A percentile compares a stretch with the other conserved stretches of the same genome.
These are phyloP conservation scores for Russula olivacea DNA, from an alignment of 768 basidiomycete genomes.

Conservation along the genomic window DNA sequence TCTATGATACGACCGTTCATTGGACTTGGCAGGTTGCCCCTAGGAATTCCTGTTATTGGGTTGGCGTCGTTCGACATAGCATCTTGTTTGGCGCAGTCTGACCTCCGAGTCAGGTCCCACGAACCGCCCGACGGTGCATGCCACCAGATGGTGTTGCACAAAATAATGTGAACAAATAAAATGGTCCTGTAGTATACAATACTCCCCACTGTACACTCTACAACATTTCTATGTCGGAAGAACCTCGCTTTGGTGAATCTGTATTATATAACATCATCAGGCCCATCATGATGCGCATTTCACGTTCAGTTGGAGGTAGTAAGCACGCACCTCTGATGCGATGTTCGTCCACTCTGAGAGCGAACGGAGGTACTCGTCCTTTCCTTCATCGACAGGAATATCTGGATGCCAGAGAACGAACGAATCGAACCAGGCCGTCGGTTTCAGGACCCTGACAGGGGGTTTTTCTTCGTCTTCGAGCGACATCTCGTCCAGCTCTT, in stretches of 20 bases:
- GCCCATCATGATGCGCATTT: neutral
- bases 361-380: constrained; percentile 65
- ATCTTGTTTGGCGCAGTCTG: too few species aligned
- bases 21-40: too few species aligned
- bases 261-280: neutral
- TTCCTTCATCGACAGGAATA: constrained; percentile 57
- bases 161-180: neutral
- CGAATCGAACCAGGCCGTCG: constrained; percentile 52
- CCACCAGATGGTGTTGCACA: neutral
- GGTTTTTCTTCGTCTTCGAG: constrained; percentile 28
- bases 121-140: neutral
- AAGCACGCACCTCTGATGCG: constrained; percentile 53
- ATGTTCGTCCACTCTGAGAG: constrained; percentile 67
- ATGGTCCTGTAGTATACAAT: neutral
- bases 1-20: too few species aligned
- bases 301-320: constrained; percentile 21
- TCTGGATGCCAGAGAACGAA: constrained; percentile 78
- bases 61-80: neutral
- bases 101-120: too few species aligned
- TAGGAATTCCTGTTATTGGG: neutral
- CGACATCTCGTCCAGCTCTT: constrained; percentile 26
- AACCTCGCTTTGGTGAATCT: constrained; percentile 12
- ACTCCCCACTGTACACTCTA: neutral
- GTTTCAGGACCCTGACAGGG: constrained; percentile 37
- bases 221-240: neutral